Percentiles rank a stretch among this genome's conserved stretches.
Evolutionary conservation across 2,329 filamentous ascomycete species (phyloP).

Genomic region (Paraconiothyrium sp.): DNA sequence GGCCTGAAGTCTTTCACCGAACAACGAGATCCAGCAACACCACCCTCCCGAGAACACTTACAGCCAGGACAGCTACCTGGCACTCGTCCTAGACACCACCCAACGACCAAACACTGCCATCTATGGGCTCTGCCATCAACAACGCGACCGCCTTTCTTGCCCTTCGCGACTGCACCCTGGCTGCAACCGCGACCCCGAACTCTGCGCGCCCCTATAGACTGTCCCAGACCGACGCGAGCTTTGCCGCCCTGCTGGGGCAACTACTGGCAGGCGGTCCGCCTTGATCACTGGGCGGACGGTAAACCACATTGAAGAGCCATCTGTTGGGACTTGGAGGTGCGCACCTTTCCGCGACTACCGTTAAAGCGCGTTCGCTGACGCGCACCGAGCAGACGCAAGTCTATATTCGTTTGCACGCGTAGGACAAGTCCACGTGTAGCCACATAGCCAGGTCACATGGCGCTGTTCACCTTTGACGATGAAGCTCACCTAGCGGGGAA

Average conservation of each 20-base stretch:
- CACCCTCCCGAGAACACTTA: constrained; percentile 24
- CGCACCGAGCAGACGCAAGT: constrained; percentile 34
- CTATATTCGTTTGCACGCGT: constrained; percentile 21
- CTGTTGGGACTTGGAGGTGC: constrained; percentile 35
- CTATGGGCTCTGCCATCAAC: constrained; percentile 57
- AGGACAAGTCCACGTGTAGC: constrained; percentile 4
- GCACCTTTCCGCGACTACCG: constrained; percentile 23
- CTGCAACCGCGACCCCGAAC: constrained; percentile 46
- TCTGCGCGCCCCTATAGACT: constrained; percentile 47
- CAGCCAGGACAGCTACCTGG: constrained; percentile 46
- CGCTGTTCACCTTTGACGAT: constrained; percentile 48
- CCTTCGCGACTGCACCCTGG: constrained; percentile 44
- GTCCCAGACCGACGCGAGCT: constrained; percentile 56
- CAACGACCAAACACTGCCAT: constrained; percentile 44
- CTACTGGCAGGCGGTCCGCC: constrained; percentile 61
- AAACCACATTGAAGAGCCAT: constrained; percentile 39
- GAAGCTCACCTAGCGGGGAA: constrained; percentile 36
- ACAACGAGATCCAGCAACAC: constrained; percentile 27
- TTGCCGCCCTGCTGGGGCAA: constrained; percentile 58
- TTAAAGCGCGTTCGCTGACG: constrained; percentile 33
- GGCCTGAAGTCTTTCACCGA: constrained; percentile 22
- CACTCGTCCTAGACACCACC: constrained; percentile 29
- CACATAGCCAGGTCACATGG: constrained; percentile 32
- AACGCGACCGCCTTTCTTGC: constrained; percentile 41
- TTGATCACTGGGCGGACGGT: constrained; percentile 62